Evolutionary conservation across 2,329 filamentous ascomycete species (phyloP), one percentile per base, ranked within the genome.

Genomic region (Ilyonectria destructans): DNA sequence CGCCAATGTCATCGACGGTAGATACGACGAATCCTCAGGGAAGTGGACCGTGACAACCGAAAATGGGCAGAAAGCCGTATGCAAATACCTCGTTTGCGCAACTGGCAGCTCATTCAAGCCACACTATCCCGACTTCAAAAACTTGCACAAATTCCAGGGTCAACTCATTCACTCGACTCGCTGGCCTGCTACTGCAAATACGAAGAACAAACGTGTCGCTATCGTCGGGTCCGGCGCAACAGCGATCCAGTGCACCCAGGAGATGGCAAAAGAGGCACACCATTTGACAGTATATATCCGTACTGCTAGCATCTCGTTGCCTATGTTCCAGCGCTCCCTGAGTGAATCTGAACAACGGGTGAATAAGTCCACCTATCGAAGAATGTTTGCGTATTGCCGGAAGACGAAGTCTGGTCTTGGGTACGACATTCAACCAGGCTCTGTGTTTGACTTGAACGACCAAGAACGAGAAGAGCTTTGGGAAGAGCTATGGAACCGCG

Each of bases 221-320:
- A 66, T 81, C 13, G 74, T 81, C n/a, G 80, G 80, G 4, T 69
- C 71, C 5, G 79, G 79, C 0, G 77, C 78, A 4, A 76, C 79
- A 1, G 78, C 70, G 0, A 65, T 80, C 0, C 79, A 81, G 61
- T 74, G 78, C 35, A 69, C 78, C 1, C 77, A 77, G 61, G 73
- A 75, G 56, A 65, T 77, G n/a, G 61, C 82, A 4, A 85, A 84
- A 69, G 55, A 75, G 71, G 78, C 82, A 10, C 61, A 58, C 2
- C 66, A 79, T 21, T 62, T 82, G 40, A 80, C 77, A 2, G 85
- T 90, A 2, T 89, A 89, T 72, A 85, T 90, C 67, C 82, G 89
- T 19, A 90, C 87, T 2, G 87, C 89, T 0, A 90, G 89, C 64
- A 83, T 87, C 13, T 87, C 85, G 13, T 74, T 91, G 0, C 90